These are phyloP conservation scores for Rhizophagus prolifer DNA, from an alignment of 192 early-diverging fungal genomes.

Conservation along the genomic window DNA sequence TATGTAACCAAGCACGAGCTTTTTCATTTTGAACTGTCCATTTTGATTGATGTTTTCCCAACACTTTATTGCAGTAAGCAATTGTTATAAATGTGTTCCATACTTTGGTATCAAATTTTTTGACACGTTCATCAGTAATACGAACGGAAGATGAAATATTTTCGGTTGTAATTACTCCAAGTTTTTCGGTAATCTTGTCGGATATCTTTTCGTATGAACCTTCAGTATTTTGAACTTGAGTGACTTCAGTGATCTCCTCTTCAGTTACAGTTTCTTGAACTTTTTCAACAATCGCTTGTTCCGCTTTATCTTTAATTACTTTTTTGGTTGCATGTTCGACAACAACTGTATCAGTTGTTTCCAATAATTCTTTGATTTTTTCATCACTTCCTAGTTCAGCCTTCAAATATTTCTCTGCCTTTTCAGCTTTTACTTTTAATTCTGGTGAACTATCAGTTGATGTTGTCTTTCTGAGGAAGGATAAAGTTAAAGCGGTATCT, in stretches of 20 bases:
- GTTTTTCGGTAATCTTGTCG: background rate
- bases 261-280: background rate
- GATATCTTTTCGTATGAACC: background rate
- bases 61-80: too few species aligned
- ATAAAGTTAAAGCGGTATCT: background rate
- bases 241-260: background rate
- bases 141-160: too few species aligned
- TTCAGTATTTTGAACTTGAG: background rate
- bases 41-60: too few species aligned
- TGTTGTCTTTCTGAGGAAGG: background rate
- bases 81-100: too few species aligned
- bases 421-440: background rate
- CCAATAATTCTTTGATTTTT: background rate
- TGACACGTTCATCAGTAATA: too few species aligned
- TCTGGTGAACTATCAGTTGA: background rate
- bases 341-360: background rate
- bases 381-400: background rate
- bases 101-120: too few species aligned
- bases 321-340: background rate
- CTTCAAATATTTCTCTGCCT: background rate
- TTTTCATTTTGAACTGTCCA: too few species aligned
- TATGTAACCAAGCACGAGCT: too few species aligned
- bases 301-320: background rate
- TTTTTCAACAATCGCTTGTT: background rate
- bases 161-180: background rate